These are phyloP conservation scores for Conticribra weissflogii DNA, from an alignment of 108 stramenopile genomes.

Conservation along the genomic window DNA sequence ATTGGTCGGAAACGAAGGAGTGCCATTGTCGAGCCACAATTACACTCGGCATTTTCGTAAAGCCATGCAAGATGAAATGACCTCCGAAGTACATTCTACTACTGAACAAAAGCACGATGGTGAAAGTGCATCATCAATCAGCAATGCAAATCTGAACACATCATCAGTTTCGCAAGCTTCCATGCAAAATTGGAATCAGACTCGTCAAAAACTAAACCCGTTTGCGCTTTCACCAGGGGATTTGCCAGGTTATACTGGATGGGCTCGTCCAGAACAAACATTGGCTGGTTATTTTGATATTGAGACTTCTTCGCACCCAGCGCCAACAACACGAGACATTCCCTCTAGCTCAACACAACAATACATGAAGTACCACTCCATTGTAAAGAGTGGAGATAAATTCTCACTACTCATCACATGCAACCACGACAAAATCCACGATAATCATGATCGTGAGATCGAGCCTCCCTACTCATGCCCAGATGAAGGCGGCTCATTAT, in stretches of 20 bases:
- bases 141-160: too few relatives aligned
- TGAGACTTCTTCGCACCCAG: conserved; percentile 20
- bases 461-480: conserved; percentile 37
- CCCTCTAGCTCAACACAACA: not conserved
- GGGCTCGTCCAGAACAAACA: conserved; percentile 73
- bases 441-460: too few relatives aligned
- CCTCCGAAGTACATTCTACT: too few relatives aligned
- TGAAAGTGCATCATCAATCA: too few relatives aligned
- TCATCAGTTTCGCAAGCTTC: too few relatives aligned
- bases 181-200: too few relatives aligned
- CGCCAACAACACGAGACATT: too few relatives aligned
- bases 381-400: conserved; percentile 19
- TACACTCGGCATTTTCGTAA: too few relatives aligned
- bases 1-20: too few relatives aligned
- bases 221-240: conserved; percentile 54
- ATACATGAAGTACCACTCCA: conserved; percentile 21
- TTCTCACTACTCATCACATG: conserved; percentile 43
- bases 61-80: too few relatives aligned
- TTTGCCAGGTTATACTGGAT: conserved; percentile 83
- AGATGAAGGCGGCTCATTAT: conserved; percentile 34
- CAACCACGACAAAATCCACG: conserved; percentile 37
- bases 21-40: too few relatives aligned
- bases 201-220: conserved; percentile 12
- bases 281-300: conserved; percentile 62
- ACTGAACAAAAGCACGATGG: too few relatives aligned